A percentile compares a stretch with the other conserved stretches of the same genome.
These are phyloP conservation scores for Symbiodinium pilosum DNA, from an alignment of 73 alveolate genomes.

Conservation along the genomic window DNA sequence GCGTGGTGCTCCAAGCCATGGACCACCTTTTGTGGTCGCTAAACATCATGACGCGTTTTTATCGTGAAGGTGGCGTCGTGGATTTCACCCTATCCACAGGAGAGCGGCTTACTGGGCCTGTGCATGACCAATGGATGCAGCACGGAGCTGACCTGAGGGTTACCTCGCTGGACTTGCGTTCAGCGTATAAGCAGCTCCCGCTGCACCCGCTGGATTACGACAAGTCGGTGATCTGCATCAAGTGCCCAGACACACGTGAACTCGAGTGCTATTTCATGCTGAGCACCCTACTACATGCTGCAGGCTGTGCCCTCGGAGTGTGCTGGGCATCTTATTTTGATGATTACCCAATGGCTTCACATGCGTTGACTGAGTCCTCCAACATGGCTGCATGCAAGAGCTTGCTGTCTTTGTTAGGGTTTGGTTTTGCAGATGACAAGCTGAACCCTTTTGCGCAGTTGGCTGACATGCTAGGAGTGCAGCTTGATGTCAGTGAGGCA, in stretches of 20 bases:
- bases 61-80: neutral
- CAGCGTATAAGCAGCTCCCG: slow-evolving; percentile 37
- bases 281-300: neutral
- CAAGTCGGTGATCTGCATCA: neutral
- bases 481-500: neutral
- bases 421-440: neutral
- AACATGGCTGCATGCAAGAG: neutral
- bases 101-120: neutral
- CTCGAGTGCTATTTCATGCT: neutral
- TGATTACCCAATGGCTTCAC: neutral
- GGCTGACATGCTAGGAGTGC: neutral
- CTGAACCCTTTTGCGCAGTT: neutral
- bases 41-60: neutral
- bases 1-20: neutral
- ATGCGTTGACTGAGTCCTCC: neutral
- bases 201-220: neutral
- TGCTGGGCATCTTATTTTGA: neutral
- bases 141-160: neutral
- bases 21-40: slow-evolving; percentile 1
- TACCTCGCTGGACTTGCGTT: neutral
- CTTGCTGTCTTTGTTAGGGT: neutral
- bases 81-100: neutral
- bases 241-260: neutral
- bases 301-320: slow-evolving; percentile 1
- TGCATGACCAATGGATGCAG: neutral